phyloP scores from a whole-genome alignment of 2,329 filamentous ascomycete genomes.

The Aspergillus pseudoterreus region DNA sequence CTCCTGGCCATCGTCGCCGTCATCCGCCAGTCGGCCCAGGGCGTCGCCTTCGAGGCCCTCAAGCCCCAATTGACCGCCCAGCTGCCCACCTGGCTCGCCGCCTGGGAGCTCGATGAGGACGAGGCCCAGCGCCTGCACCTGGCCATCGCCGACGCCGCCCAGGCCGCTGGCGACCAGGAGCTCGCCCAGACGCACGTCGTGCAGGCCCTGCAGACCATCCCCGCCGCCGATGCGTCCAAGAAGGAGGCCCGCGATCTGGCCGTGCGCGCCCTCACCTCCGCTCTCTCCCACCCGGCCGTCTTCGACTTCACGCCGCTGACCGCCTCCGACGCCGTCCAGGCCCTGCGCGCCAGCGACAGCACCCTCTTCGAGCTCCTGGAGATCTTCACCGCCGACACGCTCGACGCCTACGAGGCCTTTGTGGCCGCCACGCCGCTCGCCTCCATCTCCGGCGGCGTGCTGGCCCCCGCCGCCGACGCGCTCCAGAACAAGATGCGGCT shows the following conservation, averaged over 20 bases:
- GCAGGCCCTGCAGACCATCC: constrained; percentile 73
- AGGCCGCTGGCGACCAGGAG: constrained; percentile 70
- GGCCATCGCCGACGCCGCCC: constrained; percentile 74
- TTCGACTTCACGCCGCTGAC: constrained; percentile 73
- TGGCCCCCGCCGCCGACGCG: constrained; percentile 71
- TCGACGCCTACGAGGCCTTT: constrained; percentile 96
- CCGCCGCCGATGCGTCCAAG: constrained; percentile 54
- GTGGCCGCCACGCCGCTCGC: constrained; percentile 56
- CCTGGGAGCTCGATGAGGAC: constrained; percentile 79
- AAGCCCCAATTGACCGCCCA: constrained; percentile 74
- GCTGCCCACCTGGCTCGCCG: constrained; percentile 74
- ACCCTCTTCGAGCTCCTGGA: constrained; percentile 89
- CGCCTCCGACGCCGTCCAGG: constrained; percentile 73
- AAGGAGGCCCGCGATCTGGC: constrained; percentile 57
- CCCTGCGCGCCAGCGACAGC: constrained; percentile 77
- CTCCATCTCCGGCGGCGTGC: constrained; percentile 74
- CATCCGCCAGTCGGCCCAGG: constrained; percentile 66
- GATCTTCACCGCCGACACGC: constrained; percentile 88
- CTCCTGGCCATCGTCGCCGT: constrained; percentile 85
- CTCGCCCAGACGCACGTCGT: constrained; percentile 70
- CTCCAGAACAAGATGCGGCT: constrained; percentile 95
- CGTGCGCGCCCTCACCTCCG: constrained; percentile 62
- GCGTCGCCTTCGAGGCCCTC: constrained; percentile 76
- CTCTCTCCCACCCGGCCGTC: constrained; percentile 63
- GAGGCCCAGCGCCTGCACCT: constrained; percentile 82